Conservation (phyloP, 2,329 filamentous ascomycete genomes). For the Ophiocordyceps camponoti-saundersi region DNA sequence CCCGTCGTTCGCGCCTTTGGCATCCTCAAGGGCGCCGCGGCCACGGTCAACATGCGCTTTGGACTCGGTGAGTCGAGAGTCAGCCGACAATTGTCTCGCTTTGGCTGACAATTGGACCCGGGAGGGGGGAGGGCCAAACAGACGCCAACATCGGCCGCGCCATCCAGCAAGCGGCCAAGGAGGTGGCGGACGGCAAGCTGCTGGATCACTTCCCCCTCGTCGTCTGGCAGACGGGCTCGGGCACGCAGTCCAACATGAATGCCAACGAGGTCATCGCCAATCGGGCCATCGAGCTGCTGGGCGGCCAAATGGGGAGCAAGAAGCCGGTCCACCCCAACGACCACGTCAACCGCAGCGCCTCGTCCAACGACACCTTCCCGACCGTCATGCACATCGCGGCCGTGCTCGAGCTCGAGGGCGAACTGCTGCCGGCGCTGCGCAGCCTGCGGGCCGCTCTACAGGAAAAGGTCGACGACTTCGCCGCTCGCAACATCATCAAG, state of each 20-base stretch:
- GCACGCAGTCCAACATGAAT: conserved; percentile 99
- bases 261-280: conserved; percentile 99
- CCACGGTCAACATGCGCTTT: conserved; percentile 87
- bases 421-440: conserved; percentile 67
- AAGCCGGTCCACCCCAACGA: conserved; percentile 98
- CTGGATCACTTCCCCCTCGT: conserved; percentile 96
- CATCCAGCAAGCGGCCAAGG: conserved; percentile 83
- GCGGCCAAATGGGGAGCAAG: conserved; percentile 87
- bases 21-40: conserved; percentile 91
- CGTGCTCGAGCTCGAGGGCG: conserved; percentile 77
- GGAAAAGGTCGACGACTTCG: conserved; percentile 76
- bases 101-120: not conserved
- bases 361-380: conserved; percentile 97
- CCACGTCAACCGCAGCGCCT: conserved; percentile 98
- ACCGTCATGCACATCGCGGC: conserved; percentile 99
- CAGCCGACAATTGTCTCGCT: not conserved
- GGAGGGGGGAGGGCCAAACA: no score
- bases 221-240: conserved; percentile 97
- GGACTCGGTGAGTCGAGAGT: conserved; percentile 49
- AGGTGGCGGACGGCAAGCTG: conserved; percentile 87
- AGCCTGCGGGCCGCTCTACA: conserved; percentile 73
- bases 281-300: conserved; percentile 93
- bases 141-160: conserved; percentile 69
- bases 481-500: conserved; percentile 84
- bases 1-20: conserved; percentile 87